Evolutionary conservation across 2,329 filamentous ascomycete genomes (phyloP).

Genomic region (Fusarium burgessii): DNA sequence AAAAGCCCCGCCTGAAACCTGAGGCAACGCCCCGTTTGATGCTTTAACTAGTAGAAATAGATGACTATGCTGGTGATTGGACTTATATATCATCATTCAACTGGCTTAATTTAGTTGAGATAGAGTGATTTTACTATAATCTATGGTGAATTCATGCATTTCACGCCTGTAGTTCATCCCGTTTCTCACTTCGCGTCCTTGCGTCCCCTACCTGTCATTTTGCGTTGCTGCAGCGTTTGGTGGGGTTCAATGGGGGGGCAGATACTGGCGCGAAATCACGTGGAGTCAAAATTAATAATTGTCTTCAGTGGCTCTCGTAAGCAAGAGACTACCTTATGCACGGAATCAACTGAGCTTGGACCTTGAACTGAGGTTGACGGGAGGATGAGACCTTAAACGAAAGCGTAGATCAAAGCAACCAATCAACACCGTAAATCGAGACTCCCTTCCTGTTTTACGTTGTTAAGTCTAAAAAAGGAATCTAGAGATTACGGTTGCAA

Average conservation of each 20-base stretch:
- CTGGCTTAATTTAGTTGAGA: not conserved
- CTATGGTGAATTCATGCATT: conserved; percentile 1
- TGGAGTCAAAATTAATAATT: conserved; percentile 46
- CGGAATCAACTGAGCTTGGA: conserved; percentile 26
- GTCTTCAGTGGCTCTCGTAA: conserved; percentile 29
- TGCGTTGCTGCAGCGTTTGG: conserved; percentile 32
- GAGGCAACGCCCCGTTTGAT: conserved; percentile 40
- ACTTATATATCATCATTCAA: not conserved
- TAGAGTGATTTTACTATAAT: not conserved
- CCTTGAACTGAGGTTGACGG: conserved; percentile 31
- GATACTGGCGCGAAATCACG: conserved; percentile 42
- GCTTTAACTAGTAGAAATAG: conserved; percentile 13
- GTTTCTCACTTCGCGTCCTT: conserved; percentile 36
- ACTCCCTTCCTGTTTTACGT: conserved; percentile 1
- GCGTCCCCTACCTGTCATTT: conserved; percentile 28
- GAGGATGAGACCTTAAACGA: conserved; percentile 36
- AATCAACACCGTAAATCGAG: conserved; percentile 29
- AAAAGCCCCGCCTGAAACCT: conserved; percentile 43
- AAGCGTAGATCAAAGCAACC: conserved; percentile 27
- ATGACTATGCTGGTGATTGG: conserved; percentile 19
- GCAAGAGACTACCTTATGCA: conserved; percentile 1
- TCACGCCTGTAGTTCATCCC: not conserved
- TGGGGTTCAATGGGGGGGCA: conserved; percentile 37
- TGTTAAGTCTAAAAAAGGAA: conserved; percentile 7
- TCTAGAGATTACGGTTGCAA: conserved; percentile 22